phyloP scores from a whole-genome alignment of 2,329 filamentous ascomycete species.

The Curvularia sp. region DNA sequence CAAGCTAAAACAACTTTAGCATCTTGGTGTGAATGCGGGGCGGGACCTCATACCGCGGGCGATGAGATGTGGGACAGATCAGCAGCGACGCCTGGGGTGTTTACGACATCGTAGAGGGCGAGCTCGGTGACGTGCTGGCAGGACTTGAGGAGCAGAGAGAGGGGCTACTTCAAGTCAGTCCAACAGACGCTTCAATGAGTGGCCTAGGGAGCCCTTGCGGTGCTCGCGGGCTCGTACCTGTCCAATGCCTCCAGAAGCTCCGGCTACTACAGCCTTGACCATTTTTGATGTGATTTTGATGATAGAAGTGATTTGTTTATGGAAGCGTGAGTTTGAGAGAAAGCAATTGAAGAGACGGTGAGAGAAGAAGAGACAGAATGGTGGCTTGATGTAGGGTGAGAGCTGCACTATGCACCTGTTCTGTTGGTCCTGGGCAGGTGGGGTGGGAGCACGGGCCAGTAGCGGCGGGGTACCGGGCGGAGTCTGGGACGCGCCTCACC shows the following conservation, averaged over 20 bases:
- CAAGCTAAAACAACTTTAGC: constrained; percentile 62
- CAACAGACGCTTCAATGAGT: not conserved
- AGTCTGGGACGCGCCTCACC: constrained; percentile 23
- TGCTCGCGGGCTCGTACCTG: constrained; percentile 67
- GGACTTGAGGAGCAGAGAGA: constrained; percentile 95
- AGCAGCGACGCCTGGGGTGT: constrained; percentile 93
- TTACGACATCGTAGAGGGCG: constrained; percentile 98
- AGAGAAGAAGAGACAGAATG: constrained; percentile 22
- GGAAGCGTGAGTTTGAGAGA: constrained; percentile 8
- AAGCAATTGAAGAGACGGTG: constrained; percentile 29
- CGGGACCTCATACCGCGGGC: constrained; percentile 68
- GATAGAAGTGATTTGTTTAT: constrained; percentile 26
- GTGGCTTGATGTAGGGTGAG: constrained; percentile 33
- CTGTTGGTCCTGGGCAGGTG: constrained; percentile 38
- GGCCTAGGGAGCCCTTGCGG: not conserved
- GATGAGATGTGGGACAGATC: constrained; percentile 98
- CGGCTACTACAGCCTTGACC: constrained; percentile 72
- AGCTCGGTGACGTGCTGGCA: constrained; percentile 89
- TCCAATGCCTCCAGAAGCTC: constrained; percentile 97
- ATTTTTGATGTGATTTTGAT: constrained; percentile 33
- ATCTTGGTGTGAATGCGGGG: constrained; percentile 12
- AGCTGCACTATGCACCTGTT: constrained; percentile 41
- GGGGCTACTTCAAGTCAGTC: constrained; percentile 67
- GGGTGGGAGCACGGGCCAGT: constrained; percentile 36
- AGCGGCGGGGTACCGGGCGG: constrained; percentile 35